Evolutionary conservation across 345 rosid species (phyloP), one percentile per base, ranked within the genome.

Genomic region (Jatropha curcas): DNA sequence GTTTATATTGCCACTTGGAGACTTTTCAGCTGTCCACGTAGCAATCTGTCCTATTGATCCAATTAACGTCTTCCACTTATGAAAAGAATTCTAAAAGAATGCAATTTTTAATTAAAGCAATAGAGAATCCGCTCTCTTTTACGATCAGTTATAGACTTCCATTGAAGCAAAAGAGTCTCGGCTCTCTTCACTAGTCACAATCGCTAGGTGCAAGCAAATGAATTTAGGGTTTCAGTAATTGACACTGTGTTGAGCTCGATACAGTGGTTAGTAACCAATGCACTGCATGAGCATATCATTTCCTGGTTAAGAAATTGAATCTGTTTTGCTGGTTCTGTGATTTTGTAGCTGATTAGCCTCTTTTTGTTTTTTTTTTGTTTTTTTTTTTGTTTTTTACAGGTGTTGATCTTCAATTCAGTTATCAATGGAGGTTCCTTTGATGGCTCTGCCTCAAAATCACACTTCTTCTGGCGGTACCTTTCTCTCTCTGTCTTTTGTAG

Each of bases 381-480:
- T 1, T 16, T n/a, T 64, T 14, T 34, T 27, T 41, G 19, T 3
- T 19, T 19, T 45, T 7, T n/a, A n/a, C n/a, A 41, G 45, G 13
- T 5, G 10, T 28, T 65, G 6, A 24, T 65, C 9, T 41, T 65
- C 25, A 30, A 33, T 28, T 9, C 43, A 25, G 43, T 13, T 64
- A 1, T 19, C 51, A 63, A 76, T 71, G 80, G 71, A 76, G 7
- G 53, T 33, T 56, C 20, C 75, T 56, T 67, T 58, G 51, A 45
- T 48, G 24, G 25, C 56, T 34, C 27, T 46, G 67, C 79, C 66
- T 46, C 53, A 39, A 71, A 65, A 71, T n/a, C 70, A 24, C 67
- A 46, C 71, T 27, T 30, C 35, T 58, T 37, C 71, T 24, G 22
- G 34, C 27, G 71, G 71, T 71, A 71, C 11, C 53, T 48, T 7